Conservation (phyloP, 176 grass and related monocot genomes). For the Cymbopogon citratus region DNA sequence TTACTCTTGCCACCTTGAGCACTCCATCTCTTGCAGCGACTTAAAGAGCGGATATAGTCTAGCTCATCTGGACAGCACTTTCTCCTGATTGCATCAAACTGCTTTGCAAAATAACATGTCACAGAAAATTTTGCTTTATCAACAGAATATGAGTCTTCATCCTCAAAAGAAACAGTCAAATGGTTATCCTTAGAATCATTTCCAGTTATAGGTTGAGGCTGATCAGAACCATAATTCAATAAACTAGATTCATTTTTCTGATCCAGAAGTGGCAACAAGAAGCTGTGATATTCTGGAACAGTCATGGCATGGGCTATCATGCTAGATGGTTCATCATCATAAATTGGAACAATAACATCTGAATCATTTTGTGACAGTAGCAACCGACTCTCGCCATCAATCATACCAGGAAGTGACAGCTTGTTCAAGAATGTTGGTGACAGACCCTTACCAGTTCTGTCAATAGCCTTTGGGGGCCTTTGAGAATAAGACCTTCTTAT, state of each 20-base stretch:
- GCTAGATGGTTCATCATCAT: conserved; percentile 87
- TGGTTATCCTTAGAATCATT: conserved; percentile 62
- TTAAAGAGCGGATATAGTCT: conserved; percentile 82
- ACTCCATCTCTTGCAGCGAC: conserved; percentile 93
- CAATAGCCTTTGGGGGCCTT: conserved; percentile 54
- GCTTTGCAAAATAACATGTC: conserved; percentile 88
- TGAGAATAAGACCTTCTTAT: conserved; percentile 87
- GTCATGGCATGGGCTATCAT: conserved; percentile 91
- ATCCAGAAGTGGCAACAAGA: conserved; percentile 37
- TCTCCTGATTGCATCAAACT: conserved; percentile 79
- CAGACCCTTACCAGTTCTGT: conserved; percentile 37
- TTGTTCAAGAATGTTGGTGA: conserved; percentile 41
- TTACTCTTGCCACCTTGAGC: conserved; percentile 98
- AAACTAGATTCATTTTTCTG: conserved; percentile 25
- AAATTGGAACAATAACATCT: conserved; percentile 72
- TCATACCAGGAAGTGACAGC: conserved; percentile 39
- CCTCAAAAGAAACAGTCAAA: conserved; percentile 81
- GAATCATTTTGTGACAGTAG: conserved; percentile 36
- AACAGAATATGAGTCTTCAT: conserved; percentile 49
- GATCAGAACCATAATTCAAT: conserved; percentile 35
- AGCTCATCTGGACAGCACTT: conserved; percentile 75
- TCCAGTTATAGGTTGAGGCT: conserved; percentile 31
- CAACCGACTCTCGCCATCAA: conserved; percentile 51
- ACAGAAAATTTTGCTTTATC: conserved; percentile 88
- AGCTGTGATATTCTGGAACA: conserved; percentile 58